Evolutionary conservation across 2,329 filamentous ascomycete species (phyloP).

Genomic region (Neophaeococcomyces mojaviensis): DNA sequence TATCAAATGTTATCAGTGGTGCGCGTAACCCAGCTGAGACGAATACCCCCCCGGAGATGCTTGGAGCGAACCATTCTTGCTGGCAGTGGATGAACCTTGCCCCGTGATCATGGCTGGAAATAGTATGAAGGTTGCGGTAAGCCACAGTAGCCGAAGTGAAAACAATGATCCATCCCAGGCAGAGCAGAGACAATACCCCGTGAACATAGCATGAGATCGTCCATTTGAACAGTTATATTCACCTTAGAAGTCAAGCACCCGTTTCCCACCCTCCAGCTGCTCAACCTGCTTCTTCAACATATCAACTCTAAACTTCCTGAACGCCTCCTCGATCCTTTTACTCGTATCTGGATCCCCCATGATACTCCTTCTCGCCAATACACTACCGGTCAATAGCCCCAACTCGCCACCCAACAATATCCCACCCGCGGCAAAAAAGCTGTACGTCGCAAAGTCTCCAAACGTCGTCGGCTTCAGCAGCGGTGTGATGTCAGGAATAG

Average conservation of each 20-base stretch:
- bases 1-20: no score
- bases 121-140: no score
- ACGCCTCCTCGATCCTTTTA: slow-evolving; percentile 54
- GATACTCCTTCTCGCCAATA: slow-evolving; percentile 48
- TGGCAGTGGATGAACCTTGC: no score
- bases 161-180: no score
- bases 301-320: slow-evolving; percentile 56
- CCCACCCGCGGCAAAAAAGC: slow-evolving; percentile 55
- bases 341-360: slow-evolving; percentile 46
- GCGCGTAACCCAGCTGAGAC: no score
- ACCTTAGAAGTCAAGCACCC: slow-evolving; percentile 19
- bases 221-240: no score
- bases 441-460: slow-evolving; percentile 57
- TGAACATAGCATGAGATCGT: no score
- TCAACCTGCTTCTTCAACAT: slow-evolving; percentile 54
- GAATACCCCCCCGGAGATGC: no score
- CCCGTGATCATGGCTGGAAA: no score
- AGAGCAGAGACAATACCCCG: no score
- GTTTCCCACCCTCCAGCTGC: slow-evolving; percentile 41
- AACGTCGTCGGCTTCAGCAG: slow-evolving; percentile 49
- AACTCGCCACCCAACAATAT: slow-evolving; percentile 57
- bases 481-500: slow-evolving; percentile 54
- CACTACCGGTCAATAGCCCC: slow-evolving; percentile 52
- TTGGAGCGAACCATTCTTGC: no score
- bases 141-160: no score